Conservation (phyloP, 371 early-diverging fungal species). For the Rhizopus microsporus region DNA sequence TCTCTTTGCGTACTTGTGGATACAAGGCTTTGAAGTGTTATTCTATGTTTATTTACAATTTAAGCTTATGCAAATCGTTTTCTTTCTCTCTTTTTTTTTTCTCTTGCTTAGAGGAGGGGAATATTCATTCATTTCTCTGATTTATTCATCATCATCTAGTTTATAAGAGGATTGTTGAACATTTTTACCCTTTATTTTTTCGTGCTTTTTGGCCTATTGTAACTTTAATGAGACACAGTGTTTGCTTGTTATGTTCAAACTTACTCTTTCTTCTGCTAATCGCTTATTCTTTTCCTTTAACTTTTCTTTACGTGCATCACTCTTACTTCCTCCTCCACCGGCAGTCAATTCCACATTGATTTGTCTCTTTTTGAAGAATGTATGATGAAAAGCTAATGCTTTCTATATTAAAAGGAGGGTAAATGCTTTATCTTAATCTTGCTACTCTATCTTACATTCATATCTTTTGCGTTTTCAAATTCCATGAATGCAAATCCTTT, state of each 20-base stretch:
- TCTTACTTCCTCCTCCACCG: conserved; percentile 78
- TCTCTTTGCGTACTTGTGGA: too few species aligned
- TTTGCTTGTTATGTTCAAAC: conserved; percentile 12
- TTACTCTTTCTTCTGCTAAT: conserved; percentile 70
- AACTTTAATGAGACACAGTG: background rate
- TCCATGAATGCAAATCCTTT: conserved; percentile 83
- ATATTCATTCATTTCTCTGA: background rate
- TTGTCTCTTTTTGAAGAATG: conserved; percentile 63
- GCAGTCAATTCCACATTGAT: conserved; percentile 84
- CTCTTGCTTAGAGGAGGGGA: background rate
- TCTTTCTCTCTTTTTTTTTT: background rate
- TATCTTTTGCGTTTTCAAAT: conserved; percentile 56
- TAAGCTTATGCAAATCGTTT: background rate
- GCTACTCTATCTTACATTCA: conserved; percentile 43
- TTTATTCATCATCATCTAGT: conserved; percentile 14
- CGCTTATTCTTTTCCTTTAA: conserved; percentile 66
- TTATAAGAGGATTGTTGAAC: conserved; percentile 22
- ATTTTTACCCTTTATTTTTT: conserved; percentile 19
- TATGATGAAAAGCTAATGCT: conserved; percentile 72
- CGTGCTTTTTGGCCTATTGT: conserved; percentile 31
- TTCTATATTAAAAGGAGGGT: conserved; percentile 32
- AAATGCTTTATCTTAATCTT: background rate
- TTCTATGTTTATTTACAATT: background rate
- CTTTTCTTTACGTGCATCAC: conserved; percentile 64
- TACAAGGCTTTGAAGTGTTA: too few species aligned